Evolutionary conservation across 2,329 filamentous ascomycete species (phyloP).

Genomic region (Aspergillus hiratsukae): DNA sequence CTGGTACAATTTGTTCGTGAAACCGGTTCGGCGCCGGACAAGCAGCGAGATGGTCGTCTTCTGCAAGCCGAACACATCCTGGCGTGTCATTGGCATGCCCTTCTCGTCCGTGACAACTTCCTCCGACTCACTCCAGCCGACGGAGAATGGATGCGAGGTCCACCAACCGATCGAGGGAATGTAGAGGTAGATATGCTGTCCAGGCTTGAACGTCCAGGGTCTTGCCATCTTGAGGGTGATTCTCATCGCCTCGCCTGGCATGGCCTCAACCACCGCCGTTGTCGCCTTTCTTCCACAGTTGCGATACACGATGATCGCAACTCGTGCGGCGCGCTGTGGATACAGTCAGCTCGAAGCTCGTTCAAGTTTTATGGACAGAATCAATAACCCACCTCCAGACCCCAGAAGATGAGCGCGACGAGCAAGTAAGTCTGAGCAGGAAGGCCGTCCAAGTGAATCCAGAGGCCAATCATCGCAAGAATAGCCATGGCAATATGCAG

Average conservation of each 20-base stretch:
- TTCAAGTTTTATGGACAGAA: background rate
- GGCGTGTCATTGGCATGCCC: conserved; percentile 41
- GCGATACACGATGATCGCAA: conserved; percentile 59
- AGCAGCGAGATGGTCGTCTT: conserved; percentile 70
- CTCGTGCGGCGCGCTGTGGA: conserved; percentile 52
- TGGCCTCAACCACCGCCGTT: conserved; percentile 60
- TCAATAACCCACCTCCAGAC: conserved; percentile 50
- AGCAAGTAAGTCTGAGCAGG: conserved; percentile 72
- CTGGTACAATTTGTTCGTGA: conserved; percentile 77
- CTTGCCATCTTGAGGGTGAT: conserved; percentile 67
- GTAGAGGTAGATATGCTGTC: conserved; percentile 71
- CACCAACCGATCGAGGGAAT: conserved; percentile 62
- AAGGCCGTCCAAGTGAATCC: conserved; percentile 69
- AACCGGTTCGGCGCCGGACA: conserved; percentile 80
- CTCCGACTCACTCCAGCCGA: conserved; percentile 66
- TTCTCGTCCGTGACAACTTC: conserved; percentile 42
- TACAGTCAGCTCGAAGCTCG: conserved; percentile 7
- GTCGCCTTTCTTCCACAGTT: conserved; percentile 60
- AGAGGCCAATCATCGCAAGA: conserved; percentile 65
- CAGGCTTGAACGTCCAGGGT: conserved; percentile 62
- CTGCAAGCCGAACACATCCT: conserved; percentile 48
- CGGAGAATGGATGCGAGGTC: conserved; percentile 75
- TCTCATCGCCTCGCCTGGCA: conserved; percentile 65
- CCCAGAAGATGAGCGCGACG: conserved; percentile 72
- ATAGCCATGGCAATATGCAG: conserved; percentile 73